Conservation (phyloP, 1,284 basidiomycete species). For the Tilletia setariae region DNA sequence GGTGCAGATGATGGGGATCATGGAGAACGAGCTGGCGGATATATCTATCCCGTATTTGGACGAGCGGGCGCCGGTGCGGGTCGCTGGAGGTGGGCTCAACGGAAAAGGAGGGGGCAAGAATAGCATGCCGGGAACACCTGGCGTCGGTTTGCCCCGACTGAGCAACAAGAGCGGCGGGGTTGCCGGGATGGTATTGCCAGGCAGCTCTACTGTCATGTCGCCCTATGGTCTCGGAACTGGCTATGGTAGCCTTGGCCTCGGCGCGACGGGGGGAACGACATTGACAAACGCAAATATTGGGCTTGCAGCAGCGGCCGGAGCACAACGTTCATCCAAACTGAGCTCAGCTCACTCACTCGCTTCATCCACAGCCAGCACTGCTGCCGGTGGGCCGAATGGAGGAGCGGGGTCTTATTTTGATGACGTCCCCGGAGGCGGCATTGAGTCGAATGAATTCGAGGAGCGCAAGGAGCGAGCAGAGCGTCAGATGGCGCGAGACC, state of each 20-base stretch:
- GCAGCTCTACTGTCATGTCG: background rate
- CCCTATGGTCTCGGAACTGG: conserved; percentile 26
- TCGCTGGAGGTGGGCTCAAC: background rate
- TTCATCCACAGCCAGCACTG: conserved; percentile 9
- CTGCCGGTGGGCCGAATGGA: no score
- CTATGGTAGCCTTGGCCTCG: conserved; percentile 16
- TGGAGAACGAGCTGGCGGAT: conserved; percentile 50
- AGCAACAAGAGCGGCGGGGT: background rate
- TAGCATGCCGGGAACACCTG: background rate
- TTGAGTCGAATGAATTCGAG: conserved; percentile 18
- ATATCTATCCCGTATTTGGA: conserved; percentile 50
- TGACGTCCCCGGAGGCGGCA: background rate
- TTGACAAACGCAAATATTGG: background rate
- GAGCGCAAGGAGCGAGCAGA: conserved; percentile 18
- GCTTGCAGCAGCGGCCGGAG: no score
- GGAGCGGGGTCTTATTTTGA: conserved; percentile 4
- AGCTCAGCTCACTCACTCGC: background rate
- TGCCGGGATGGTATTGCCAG: background rate
- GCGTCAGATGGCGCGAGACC: conserved; percentile 38
- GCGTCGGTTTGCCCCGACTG: background rate
- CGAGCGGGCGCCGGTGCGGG: background rate
- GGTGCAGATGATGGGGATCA: conserved; percentile 51
- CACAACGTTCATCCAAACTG: background rate
- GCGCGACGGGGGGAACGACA: background rate
- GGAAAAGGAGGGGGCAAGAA: background rate